Percentiles rank a stretch among this genome's conserved stretches.
phyloP scores from a whole-genome alignment of 208 protist species.

The Trypanosoma melophagium region DNA sequence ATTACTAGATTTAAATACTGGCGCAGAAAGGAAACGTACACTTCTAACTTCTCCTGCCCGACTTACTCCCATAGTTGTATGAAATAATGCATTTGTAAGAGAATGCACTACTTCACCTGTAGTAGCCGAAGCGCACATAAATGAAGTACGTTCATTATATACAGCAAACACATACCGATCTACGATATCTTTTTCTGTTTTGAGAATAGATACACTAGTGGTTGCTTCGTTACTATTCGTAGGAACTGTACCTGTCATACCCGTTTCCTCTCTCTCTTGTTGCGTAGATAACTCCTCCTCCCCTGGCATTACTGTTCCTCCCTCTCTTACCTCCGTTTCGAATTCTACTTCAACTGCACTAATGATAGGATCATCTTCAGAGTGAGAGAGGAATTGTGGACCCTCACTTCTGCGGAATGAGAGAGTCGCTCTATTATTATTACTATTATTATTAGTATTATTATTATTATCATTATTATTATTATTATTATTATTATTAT shows the following conservation, averaged over 20 bases:
- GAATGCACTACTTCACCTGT: conserved; percentile 19
- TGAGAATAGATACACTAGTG: background rate
- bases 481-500: too few relatives aligned
- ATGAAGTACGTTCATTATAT: conserved; percentile 16
- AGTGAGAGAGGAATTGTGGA: too few relatives aligned
- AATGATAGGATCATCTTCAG: too few relatives aligned
- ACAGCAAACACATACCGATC: conserved; percentile 25
- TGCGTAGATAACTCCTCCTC: too few relatives aligned
- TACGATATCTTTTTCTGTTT: background rate
- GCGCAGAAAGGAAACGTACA: conserved; percentile 6
- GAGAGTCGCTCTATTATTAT: too few relatives aligned
- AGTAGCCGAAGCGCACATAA: conserved; percentile 3
- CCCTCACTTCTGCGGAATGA: too few relatives aligned
- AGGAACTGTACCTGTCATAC: background rate
- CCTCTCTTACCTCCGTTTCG: too few relatives aligned
- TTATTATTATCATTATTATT: too few relatives aligned
- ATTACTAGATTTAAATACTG: conserved; percentile 12
- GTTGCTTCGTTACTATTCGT: background rate
- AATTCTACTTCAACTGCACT: too few relatives aligned
- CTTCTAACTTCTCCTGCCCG: background rate
- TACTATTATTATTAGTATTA: too few relatives aligned
- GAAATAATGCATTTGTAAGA: background rate
- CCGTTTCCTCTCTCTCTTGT: background rate
- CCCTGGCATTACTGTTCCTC: too few relatives aligned
- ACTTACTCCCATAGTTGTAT: conserved; percentile 7